Conservation (phyloP, 306 rosid species). For the Lathyrus oleraceus region DNA sequence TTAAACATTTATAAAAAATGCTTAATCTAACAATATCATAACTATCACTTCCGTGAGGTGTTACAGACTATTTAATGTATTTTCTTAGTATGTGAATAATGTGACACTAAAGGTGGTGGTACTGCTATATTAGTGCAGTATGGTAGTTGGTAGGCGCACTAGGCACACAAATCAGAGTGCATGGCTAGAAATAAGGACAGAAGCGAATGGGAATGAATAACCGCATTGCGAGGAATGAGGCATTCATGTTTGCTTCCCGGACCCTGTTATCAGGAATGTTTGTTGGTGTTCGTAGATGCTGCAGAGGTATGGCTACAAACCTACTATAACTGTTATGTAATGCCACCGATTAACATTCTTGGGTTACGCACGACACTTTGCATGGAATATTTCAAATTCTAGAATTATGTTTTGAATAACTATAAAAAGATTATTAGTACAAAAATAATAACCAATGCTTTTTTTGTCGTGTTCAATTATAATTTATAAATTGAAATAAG, state of each 20-base stretch:
- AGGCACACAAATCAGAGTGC: background rate
- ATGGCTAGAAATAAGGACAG: background rate
- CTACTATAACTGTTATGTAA: background rate
- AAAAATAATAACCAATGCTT: background rate
- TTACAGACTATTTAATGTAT: too few species aligned
- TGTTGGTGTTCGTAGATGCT: constrained; percentile 25
- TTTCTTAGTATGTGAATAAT: too few species aligned
- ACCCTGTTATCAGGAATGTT: constrained; percentile 48
- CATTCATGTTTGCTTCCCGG: constrained; percentile 35
- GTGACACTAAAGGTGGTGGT: too few species aligned
- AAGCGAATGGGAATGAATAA: background rate
- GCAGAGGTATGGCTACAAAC: background rate
- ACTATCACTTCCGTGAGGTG: too few species aligned
- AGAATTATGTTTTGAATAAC: background rate
- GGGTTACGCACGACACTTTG: background rate
- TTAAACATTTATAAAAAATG: too few species aligned
- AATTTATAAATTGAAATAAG: background rate
- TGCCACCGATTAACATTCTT: constrained; percentile 1
- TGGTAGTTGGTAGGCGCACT: background rate
- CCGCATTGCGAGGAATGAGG: constrained; percentile 19
- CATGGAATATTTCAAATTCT: too few species aligned
- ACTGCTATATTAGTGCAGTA: too few species aligned
- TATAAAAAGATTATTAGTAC: background rate
- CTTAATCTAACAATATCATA: too few species aligned
- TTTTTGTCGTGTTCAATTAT: background rate